Conservation (phyloP, 1,284 basidiomycete genomes). For the Ceratobasidium sp. region DNA sequence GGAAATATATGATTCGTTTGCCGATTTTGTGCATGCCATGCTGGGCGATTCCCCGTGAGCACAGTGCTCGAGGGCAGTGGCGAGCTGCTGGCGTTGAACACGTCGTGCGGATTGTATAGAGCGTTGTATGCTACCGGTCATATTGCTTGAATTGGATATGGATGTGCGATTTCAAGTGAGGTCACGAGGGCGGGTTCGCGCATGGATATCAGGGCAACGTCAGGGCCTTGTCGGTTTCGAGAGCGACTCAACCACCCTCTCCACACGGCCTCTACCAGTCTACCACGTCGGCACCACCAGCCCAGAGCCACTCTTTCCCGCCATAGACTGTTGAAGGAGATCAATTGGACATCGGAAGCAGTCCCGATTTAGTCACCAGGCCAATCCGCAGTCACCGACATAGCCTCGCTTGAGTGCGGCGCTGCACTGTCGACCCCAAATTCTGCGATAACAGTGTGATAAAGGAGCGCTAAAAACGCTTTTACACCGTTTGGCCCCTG, state of each 20-base stretch:
- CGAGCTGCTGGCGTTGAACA: too few species aligned
- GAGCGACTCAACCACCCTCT: not conserved
- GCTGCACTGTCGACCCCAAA: not conserved
- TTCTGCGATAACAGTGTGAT: not conserved
- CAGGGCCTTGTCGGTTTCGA: conserved; percentile 23
- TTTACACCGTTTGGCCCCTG: too few species aligned
- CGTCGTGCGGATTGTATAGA: not conserved
- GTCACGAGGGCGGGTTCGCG: conserved; percentile 24
- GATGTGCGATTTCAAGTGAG: conserved; percentile 1
- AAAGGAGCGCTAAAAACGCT: too few species aligned
- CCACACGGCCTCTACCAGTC: conserved; percentile 12
- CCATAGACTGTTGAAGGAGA: too few species aligned
- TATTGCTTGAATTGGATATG: not conserved
- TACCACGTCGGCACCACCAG: not conserved
- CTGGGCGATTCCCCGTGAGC: conserved; percentile 31
- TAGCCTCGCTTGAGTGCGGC: too few species aligned
- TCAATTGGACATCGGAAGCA: too few species aligned
- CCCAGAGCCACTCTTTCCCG: too few species aligned
- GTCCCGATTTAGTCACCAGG: too few species aligned
- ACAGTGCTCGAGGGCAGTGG: not conserved
- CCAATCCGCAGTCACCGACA: not conserved
- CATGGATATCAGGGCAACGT: conserved; percentile 28
- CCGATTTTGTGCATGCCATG: conserved; percentile 60
- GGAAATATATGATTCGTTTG: conserved; percentile 61
- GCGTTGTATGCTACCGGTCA: not conserved